Conservation (phyloP, 2,329 filamentous ascomycete species). For the Trichoderma sp. region DNA sequence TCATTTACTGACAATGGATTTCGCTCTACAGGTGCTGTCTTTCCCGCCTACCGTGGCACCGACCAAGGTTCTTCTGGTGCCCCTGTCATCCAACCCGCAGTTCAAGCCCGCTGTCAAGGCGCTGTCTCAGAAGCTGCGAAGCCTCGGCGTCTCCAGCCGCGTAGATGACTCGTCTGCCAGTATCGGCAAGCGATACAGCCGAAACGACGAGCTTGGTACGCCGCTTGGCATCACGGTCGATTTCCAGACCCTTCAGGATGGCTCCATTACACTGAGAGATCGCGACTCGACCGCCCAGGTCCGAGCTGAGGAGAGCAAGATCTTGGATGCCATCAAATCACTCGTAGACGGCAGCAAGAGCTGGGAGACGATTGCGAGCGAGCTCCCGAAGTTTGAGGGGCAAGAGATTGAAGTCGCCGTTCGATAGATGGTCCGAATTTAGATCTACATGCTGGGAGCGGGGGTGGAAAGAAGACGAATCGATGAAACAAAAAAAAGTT, state of each 20-base stretch:
- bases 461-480: neutral
- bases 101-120: slow-evolving; percentile 75
- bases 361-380: slow-evolving; percentile 67
- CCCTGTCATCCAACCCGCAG: slow-evolving; percentile 74
- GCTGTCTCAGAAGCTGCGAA: slow-evolving; percentile 72
- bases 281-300: slow-evolving; percentile 90
- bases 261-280: slow-evolving; percentile 82
- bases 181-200: slow-evolving; percentile 91
- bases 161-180: slow-evolving; percentile 87
- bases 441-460: slow-evolving; percentile 6
- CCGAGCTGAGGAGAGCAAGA: slow-evolving; percentile 74
- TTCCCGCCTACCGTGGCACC: slow-evolving; percentile 71
- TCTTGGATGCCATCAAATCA: slow-evolving; percentile 69
- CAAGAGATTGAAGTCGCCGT: slow-evolving; percentile 57
- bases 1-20: neutral
- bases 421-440: slow-evolving; percentile 28
- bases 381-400: slow-evolving; percentile 80
- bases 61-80: slow-evolving; percentile 90
- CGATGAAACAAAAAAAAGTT: neutral
- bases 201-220: slow-evolving; percentile 94
- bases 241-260: slow-evolving; percentile 90
- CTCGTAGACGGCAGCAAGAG: slow-evolving; percentile 48
- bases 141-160: slow-evolving; percentile 73
- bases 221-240: slow-evolving; percentile 92
- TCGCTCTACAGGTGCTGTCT: slow-evolving; percentile 44